Evolutionary conservation across 371 early-diverging fungal genomes (phyloP).

Genomic region (Mortierella sp.): DNA sequence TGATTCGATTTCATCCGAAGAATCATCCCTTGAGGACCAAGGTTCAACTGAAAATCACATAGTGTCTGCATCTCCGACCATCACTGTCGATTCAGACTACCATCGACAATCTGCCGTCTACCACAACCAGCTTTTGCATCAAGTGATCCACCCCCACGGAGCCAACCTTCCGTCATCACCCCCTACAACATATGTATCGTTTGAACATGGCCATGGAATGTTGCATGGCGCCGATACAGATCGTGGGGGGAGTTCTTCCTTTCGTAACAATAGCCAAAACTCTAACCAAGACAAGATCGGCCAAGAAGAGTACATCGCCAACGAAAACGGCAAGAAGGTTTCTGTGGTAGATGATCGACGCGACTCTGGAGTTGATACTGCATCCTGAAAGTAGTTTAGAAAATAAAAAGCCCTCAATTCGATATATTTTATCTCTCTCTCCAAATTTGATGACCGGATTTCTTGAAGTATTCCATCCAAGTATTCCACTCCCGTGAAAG

Average conservation of each 20-base stretch:
- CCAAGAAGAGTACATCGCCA: slow-evolving; percentile 1
- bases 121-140: neutral
- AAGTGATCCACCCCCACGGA: neutral
- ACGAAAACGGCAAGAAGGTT: slow-evolving; percentile 17
- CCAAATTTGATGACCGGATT: too few species aligned
- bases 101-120: neutral
- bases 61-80: neutral
- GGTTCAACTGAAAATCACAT: neutral
- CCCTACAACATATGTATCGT: neutral
- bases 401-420: neutral
- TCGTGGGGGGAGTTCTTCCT: neutral
- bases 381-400: slow-evolving; percentile 52
- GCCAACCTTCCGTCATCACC: neutral
- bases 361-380: slow-evolving; percentile 32
- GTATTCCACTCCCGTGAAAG: too few species aligned
- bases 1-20: neutral
- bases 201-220: neutral
- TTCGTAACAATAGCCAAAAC: neutral
- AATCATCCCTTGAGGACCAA: neutral
- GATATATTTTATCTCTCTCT: too few species aligned
- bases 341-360: slow-evolving; percentile 17
- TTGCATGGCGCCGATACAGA: neutral
- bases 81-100: too few species aligned
- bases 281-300: neutral
- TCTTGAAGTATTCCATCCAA: too few species aligned